Conservation (phyloP, 148 eudicot genomes). For the Cornus suecica region DNA sequence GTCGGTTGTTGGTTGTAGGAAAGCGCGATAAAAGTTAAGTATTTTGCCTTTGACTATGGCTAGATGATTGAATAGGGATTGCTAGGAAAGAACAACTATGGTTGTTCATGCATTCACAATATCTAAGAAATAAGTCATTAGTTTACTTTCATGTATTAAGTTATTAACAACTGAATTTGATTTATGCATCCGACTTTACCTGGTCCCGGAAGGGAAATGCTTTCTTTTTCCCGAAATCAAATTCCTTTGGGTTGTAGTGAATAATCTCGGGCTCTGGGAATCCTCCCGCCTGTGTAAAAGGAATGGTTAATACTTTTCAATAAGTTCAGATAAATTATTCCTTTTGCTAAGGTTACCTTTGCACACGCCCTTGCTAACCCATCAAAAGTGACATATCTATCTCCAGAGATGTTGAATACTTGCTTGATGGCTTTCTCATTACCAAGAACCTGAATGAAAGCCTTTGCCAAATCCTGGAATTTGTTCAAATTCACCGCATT, state of each 20-base stretch:
- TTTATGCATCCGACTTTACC: conserved; percentile 37
- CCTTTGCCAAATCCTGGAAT: conserved; percentile 77
- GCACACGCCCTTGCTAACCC: conserved; percentile 98
- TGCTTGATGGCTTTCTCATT: conserved; percentile 83
- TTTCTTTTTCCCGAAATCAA: conserved; percentile 95
- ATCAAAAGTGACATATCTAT: conserved; percentile 89
- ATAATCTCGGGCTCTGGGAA: conserved; percentile 96
- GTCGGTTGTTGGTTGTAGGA: not conserved
- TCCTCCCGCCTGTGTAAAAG: conserved; percentile 71
- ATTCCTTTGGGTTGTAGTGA: conserved; percentile 89
- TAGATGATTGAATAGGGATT: not conserved
- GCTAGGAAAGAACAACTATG: not conserved
- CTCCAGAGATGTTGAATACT: conserved; percentile 90
- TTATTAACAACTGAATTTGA: not conserved
- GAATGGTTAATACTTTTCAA: not conserved
- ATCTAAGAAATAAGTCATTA: not conserved
- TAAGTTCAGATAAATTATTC: not conserved
- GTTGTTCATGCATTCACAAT: not conserved
- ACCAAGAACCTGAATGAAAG: conserved; percentile 75
- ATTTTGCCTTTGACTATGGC: no score
- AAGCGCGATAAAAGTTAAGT: no score
- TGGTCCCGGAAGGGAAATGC: conserved; percentile 98
- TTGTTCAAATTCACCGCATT: not conserved
- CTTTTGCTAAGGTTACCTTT: conserved; percentile 42
- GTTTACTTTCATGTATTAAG: not conserved